Evolutionary conservation across 148 eudicot genomes (phyloP), one percentile per base, ranked within the genome.

Genomic region (Chenopodium suecicum): DNA sequence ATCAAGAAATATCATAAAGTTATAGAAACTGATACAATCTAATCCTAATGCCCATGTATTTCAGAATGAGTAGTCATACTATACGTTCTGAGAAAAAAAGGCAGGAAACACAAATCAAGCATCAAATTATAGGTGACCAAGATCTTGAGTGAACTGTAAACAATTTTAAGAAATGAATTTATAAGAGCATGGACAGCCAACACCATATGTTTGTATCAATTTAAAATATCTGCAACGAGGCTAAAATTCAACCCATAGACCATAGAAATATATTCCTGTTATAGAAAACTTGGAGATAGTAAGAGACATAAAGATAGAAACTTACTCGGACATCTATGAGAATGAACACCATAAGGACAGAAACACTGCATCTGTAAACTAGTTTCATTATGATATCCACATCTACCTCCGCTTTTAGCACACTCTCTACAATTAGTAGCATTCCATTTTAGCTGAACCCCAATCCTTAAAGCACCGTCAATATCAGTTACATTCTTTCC

Each of bases 361-460:
- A 75, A 80, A 74, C 88, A 86, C 75, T 70, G 79, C n/a, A 70
- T 9, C 19, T 71, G 62, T 25, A 64, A 83, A 79, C 56, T 71
- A 64, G 14, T 54, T 20, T 23, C n/a, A 73, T 85, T 70, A 44
- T 29, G 29, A 67, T 73, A 47, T 17, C 73, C 85, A 69, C 85
- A 82, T 70, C 73, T 17, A 29, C 87, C 87, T 29, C 85, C 82
- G 75, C 80, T 82, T 19, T n/a, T 9, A 23, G 27, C 46, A 41
- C 88, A 79, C 10, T 74, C 83, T 50, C 37, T 71, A 78, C 87
- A 85, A 58, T 27, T 76, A 64, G 54, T 22, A 1, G 73, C 74
- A 1, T 4, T 75, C 85, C 85, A 85, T 23, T 52, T 22, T 58
- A 85, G 25, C 32, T 31, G 8, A 70, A 82, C 11, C 4, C 85